Conservation (phyloP, 2,329 filamentous ascomycete genomes). For the Pezizomycotina sp. region DNA sequence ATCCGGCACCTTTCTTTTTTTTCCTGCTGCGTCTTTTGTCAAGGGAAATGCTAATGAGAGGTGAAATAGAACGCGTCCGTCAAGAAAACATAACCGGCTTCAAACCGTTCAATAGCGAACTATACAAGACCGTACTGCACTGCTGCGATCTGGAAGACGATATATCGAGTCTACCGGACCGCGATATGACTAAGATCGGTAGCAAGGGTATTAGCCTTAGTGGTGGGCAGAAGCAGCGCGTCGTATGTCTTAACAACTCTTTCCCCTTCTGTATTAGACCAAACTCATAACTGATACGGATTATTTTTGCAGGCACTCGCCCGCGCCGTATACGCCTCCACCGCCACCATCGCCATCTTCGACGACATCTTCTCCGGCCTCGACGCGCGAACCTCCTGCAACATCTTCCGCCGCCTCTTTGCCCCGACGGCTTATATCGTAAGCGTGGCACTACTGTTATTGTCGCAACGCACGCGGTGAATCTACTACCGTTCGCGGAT, state of each 20-base stretch:
- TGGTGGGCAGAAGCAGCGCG: slow-evolving; percentile 34
- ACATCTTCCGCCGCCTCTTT: slow-evolving; percentile 28
- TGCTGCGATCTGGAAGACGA: slow-evolving; percentile 29
- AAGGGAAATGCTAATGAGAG: too few species aligned
- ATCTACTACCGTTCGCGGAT: slow-evolving; percentile 31
- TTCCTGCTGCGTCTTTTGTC: not conserved
- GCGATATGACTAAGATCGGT: slow-evolving; percentile 32
- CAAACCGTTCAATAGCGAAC: slow-evolving; percentile 23
- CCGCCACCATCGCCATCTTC: slow-evolving; percentile 26
- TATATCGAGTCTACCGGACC: slow-evolving; percentile 28
- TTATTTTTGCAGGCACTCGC: slow-evolving; percentile 31
- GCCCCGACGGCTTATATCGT: slow-evolving; percentile 23
- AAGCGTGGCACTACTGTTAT: slow-evolving; percentile 29
- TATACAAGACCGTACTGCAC: slow-evolving; percentile 28
- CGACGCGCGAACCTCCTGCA: slow-evolving; percentile 30
- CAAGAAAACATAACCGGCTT: slow-evolving; percentile 31
- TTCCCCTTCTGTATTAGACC: too few species aligned
- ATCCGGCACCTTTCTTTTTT: not conserved
- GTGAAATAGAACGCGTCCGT: slow-evolving; percentile 28
- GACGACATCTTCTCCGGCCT: slow-evolving; percentile 32
- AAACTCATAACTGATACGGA: not conserved
- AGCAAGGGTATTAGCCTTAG: slow-evolving; percentile 34
- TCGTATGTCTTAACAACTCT: too few species aligned
- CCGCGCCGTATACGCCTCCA: slow-evolving; percentile 29
- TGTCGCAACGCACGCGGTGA: slow-evolving; percentile 29